phyloP scores from a whole-genome alignment of 2,329 filamentous ascomycete genomes.

The Aspergillus japonicus region DNA sequence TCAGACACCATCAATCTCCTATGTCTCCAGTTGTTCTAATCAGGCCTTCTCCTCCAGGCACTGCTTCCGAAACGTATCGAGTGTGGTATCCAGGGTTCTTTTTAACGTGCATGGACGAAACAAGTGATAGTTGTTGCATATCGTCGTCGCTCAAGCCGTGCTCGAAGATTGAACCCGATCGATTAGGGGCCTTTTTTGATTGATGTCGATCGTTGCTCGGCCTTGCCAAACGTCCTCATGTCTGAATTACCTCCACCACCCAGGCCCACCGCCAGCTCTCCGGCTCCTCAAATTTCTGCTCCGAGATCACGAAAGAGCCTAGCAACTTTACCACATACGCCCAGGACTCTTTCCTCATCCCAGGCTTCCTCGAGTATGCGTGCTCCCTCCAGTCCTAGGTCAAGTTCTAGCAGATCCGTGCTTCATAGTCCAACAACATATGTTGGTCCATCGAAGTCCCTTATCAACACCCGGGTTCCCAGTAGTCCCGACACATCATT shows the following conservation, averaged over 20 bases:
- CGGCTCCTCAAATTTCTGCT: conserved; percentile 71
- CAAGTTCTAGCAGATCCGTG: conserved; percentile 51
- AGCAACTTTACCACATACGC: conserved; percentile 48
- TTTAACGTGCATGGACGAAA: not conserved
- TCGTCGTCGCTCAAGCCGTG: not conserved
- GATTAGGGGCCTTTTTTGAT: not conserved
- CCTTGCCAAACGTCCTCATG: conserved; percentile 24
- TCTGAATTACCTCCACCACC: conserved; percentile 67
- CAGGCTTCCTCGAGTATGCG: conserved; percentile 56
- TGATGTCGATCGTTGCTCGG: not conserved
- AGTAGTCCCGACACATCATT: conserved; percentile 64
- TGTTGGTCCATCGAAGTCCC: conserved; percentile 57
- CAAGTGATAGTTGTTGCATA: not conserved
- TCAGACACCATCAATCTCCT: not conserved
- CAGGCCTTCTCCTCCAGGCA: not conserved
- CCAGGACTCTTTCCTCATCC: conserved; percentile 44
- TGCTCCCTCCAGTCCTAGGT: conserved; percentile 57
- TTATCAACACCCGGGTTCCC: conserved; percentile 55
- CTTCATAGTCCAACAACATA: conserved; percentile 50
- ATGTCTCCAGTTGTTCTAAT: not conserved
- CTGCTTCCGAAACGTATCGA: not conserved
- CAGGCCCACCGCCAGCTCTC: conserved; percentile 62
- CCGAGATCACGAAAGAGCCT: conserved; percentile 69
- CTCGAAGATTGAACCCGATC: not conserved
- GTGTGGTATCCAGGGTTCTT: not conserved